Percentiles rank a stretch among this genome's conserved stretches.
These are phyloP conservation scores for Elongisporangium anandrum DNA, from an alignment of 352 stramenopile genomes.

Conservation along the genomic window DNA sequence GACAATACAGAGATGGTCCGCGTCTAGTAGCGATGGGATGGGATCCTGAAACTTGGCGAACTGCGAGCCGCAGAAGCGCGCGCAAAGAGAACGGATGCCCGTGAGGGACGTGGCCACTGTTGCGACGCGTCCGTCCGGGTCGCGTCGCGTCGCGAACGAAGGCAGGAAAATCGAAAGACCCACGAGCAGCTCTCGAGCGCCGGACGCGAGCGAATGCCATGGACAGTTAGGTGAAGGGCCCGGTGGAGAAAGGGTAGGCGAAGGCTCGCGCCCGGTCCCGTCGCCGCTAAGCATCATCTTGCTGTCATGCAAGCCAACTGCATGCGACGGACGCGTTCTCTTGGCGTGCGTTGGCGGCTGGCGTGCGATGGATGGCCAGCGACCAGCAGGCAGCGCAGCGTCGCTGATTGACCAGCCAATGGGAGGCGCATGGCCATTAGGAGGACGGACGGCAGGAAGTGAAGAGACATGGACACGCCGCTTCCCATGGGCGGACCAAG, in stretches of 20 bases:
- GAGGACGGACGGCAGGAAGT: neutral
- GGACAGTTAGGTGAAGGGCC: neutral
- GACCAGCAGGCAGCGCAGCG: neutral
- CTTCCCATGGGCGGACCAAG: neutral
- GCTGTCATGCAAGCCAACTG: neutral
- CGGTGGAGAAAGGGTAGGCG: neutral
- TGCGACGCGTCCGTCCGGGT: neutral
- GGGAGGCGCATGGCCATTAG: neutral
- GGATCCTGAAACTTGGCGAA: neutral
- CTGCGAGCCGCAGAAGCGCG: neutral
- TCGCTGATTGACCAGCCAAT: neutral
- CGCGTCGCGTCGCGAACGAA: neutral
- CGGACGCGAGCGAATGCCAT: neutral
- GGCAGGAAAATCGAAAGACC: neutral
- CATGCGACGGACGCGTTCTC: neutral
- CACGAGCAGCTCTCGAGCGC: neutral
- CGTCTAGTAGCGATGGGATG: neutral
- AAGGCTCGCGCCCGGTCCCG: neutral
- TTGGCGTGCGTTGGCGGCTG: neutral
- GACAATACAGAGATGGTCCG: neutral
- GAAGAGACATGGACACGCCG: neutral
- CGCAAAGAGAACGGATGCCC: neutral
- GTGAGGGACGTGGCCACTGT: neutral
- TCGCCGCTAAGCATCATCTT: neutral
- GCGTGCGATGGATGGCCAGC: neutral